Evolutionary conservation across 1,139 yeast species (phyloP).

Genomic region (Pichia sp.): DNA sequence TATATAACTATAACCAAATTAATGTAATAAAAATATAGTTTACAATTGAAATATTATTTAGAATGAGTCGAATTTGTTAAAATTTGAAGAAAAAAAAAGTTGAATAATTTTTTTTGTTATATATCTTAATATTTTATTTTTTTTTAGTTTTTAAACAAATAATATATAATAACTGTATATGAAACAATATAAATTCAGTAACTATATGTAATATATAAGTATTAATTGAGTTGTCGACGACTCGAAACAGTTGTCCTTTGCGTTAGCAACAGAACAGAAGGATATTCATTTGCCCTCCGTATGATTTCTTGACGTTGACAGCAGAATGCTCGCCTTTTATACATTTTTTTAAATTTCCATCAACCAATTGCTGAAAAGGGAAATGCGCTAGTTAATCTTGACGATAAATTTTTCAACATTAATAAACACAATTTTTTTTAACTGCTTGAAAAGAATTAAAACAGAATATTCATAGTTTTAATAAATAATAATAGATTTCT

Average conservation of each 20-base stretch:
- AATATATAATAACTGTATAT: not conserved
- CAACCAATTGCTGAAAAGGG: no score
- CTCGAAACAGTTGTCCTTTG: no score
- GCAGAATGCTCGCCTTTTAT: no score
- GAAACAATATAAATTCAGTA: not conserved
- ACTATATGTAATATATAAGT: not conserved
- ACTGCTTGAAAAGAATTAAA: not conserved
- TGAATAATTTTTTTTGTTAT: not conserved
- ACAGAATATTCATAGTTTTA: not conserved
- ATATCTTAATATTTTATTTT: not conserved
- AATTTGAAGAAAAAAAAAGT: no score
- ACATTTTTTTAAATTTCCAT: no score
- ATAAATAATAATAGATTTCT: not conserved
- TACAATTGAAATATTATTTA: conserved; percentile 6
- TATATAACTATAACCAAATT: conserved; percentile 7
- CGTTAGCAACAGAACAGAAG: no score
- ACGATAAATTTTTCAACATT: no score
- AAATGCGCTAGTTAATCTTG: no score
- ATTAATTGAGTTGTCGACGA: not conserved
- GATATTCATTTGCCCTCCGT: no score
- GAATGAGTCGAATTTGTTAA: not conserved
- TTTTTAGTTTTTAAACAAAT: not conserved
- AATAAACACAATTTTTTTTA: no score
- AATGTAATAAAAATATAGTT: conserved; percentile 5
- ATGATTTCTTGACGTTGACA: no score